Evolutionary conservation across 225 moss, liverwort and hornwort species (phyloP).

Genomic region (Physcomitrium patens): DNA sequence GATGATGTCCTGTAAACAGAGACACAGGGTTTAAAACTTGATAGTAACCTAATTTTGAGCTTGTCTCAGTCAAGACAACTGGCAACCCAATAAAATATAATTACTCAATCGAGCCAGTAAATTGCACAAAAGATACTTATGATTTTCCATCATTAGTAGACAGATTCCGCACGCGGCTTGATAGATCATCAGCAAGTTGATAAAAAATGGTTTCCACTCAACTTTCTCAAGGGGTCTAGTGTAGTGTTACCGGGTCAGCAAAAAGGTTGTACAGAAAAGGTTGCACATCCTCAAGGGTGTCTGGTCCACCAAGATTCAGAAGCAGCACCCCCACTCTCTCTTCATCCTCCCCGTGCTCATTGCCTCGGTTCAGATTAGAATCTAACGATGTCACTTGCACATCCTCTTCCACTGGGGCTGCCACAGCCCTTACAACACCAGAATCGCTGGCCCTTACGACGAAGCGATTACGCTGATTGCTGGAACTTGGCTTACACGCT

Average conservation of each 20-base stretch:
- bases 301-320: slow-evolving; percentile 92
- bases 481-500: slow-evolving; percentile 17
- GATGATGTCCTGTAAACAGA: slow-evolving; percentile 57
- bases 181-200: neutral
- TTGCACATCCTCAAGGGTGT: slow-evolving; percentile 75
- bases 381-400: slow-evolving; percentile 39
- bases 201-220: neutral
- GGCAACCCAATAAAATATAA: neutral
- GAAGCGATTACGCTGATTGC: slow-evolving; percentile 16
- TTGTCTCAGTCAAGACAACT: neutral
- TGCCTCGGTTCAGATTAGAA: slow-evolving; percentile 40
- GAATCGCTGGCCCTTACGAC: slow-evolving; percentile 26
- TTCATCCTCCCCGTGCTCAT: slow-evolving; percentile 44
- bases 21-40: neutral
- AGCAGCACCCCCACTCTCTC: slow-evolving; percentile 90
- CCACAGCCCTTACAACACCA: slow-evolving; percentile 39
- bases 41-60: neutral
- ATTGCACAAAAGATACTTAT: neutral
- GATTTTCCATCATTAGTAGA: neutral
- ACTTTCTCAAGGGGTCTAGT: neutral
- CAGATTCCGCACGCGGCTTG: neutral
- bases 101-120: neutral
- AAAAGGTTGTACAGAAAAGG: slow-evolving; percentile 74
- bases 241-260: slow-evolving; percentile 56
- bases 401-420: slow-evolving; percentile 57